Conservation (phyloP, 257 asterid species). For the Solanum pinnatisectum region DNA sequence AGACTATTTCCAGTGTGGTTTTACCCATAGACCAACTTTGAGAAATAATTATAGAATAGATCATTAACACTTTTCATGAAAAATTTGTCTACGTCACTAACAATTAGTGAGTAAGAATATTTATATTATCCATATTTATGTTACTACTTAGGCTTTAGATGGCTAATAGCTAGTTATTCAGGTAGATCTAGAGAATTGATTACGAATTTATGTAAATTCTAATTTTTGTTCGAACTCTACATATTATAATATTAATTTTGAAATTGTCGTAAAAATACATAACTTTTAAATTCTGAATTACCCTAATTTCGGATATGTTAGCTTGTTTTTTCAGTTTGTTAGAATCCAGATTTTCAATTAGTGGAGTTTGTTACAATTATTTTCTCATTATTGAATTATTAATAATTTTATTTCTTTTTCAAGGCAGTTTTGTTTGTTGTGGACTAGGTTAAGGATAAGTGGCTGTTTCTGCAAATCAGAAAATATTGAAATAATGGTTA, state of each 20-base stretch:
- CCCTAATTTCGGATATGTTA: background rate
- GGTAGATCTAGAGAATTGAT: background rate
- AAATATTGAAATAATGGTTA: background rate
- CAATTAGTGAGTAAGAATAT: background rate
- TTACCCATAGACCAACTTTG: too few relatives aligned
- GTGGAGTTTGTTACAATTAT: background rate
- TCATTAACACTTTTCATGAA: background rate
- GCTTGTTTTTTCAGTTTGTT: background rate
- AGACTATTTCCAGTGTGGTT: too few relatives aligned
- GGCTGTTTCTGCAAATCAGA: background rate
- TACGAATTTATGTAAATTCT: background rate
- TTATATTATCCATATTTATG: background rate
- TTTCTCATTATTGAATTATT: background rate
- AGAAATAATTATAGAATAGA: too few relatives aligned
- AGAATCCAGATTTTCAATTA: background rate
- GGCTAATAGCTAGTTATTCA: background rate
- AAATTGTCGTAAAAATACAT: background rate
- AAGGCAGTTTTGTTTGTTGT: background rate
- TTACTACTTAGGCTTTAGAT: background rate
- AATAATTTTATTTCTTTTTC: background rate
- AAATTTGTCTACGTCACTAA: background rate
- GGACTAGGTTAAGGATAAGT: background rate
- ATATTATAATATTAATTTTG: background rate
- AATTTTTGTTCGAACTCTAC: background rate
- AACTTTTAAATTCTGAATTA: background rate